A percentile compares a stretch with the other conserved stretches of the same genome.
phyloP scores from a whole-genome alignment of 2,329 filamentous ascomycete genomes.

The Akanthomyces lecanii region DNA sequence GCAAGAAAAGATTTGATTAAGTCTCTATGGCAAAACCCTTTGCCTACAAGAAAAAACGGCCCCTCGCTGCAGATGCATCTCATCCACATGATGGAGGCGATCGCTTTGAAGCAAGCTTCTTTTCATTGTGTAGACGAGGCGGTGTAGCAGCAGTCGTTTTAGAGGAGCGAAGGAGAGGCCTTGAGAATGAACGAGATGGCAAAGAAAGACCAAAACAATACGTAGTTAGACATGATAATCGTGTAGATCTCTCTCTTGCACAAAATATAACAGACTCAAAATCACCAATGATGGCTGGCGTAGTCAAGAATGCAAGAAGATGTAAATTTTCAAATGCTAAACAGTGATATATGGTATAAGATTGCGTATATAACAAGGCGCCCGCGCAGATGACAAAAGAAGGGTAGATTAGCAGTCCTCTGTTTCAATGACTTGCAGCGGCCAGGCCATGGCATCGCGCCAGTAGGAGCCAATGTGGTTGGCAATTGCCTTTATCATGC shows the following conservation, averaged over 20 bases:
- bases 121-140: neutral
- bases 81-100: neutral
- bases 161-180: neutral
- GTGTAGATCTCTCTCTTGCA: neutral
- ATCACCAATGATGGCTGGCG: neutral
- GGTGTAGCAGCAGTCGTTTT: neutral
- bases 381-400: neutral
- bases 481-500: slow-evolving; percentile 17
- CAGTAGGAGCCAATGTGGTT: slow-evolving; percentile 19
- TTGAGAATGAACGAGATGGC: neutral
- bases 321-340: neutral
- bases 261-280: neutral
- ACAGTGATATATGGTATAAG: slow-evolving; percentile 4
- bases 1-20: slow-evolving; percentile 7
- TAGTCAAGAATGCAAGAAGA: neutral
- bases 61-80: neutral
- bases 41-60: neutral
- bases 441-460: slow-evolving; percentile 19
- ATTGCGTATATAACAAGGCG: neutral
- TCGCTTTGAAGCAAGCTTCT: neutral
- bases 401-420: slow-evolving; percentile 2
- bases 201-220: neutral
- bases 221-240: neutral
- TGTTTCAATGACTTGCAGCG: slow-evolving; percentile 15
- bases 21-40: neutral